Evolutionary conservation across 108 stramenopile species (phyloP), one percentile per base, ranked within the genome.

Genomic region (Cyclotella choctawhatcheeana): DNA sequence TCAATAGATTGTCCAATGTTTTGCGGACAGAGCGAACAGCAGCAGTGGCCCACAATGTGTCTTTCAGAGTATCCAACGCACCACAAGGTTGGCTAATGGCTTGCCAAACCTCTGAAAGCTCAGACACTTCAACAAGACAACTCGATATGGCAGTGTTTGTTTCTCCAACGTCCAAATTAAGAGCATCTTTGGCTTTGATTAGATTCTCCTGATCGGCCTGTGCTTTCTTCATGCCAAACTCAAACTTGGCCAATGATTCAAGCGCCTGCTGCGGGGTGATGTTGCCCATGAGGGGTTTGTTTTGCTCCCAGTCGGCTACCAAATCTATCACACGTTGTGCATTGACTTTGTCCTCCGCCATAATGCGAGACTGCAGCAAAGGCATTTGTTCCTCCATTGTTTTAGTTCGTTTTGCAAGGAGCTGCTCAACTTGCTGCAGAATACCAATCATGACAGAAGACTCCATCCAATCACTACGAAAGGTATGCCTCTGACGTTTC

Each of bases 381-480:
- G 98, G 94, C 25, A 97, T 74, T 63, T 95, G 96, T 35, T 94
- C 92, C 32, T 97, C 91, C 96, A 99, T 97, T 21, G 91, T 79
- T 13, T 83, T 88, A 12, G 54, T 88, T 18, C 93, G 83, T 12
- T 95, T 89, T 0, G 81, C 88, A 27, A 99, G 76, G 0, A 99
- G 86, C 34, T 96, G 94, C 59, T 93, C 84, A 43, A 98, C 71
- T 61, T 96, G 91, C 34, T 89, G 89, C 60, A 88, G 93, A 6
- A 89, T 88, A 33, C 96, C 97, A 60, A 84, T 82, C 14, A 95
- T 74, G 25, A 91, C 72, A 21, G 91, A 93, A 13, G 86, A 84
- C 64, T 97, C 93, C 47, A 94, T 81, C 98, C 98, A 99, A 43
- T 96, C 95, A n/a, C 82, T 37, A 8, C 86, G 84, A 47, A 99